Conservation (phyloP, 2,329 filamentous ascomycete species). For the Lecanoromycetidae sp. region DNA sequence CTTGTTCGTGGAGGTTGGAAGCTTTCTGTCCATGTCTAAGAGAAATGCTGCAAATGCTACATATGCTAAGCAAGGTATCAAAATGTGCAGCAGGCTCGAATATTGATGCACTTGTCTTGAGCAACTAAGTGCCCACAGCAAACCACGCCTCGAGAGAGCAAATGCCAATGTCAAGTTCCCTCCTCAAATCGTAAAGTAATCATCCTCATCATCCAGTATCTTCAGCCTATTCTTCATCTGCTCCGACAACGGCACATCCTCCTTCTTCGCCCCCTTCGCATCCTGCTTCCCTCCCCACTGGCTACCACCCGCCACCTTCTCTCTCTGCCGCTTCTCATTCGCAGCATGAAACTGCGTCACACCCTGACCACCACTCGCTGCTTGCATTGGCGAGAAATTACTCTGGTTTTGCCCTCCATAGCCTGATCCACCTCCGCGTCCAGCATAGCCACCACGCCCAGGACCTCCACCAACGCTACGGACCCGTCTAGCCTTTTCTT, state of each 20-base stretch:
- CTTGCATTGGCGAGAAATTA: background rate
- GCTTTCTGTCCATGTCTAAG: no score
- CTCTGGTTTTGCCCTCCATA: background rate
- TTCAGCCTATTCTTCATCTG: background rate
- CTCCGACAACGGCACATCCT: background rate
- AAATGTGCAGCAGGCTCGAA: no score
- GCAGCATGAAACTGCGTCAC: conserved; percentile 6
- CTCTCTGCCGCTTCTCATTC: conserved; percentile 3
- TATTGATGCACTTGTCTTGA: no score
- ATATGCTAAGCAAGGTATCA: no score
- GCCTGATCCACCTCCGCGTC: no score
- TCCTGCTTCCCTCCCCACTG: no score
- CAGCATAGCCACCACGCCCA: no score
- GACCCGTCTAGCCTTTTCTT: background rate
- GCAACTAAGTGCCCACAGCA: no score
- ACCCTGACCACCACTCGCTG: conserved; percentile 16
- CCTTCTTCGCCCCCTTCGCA: background rate
- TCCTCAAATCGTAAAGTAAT: background rate
- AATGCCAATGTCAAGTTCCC: background rate
- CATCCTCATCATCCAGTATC: background rate
- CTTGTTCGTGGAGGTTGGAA: no score
- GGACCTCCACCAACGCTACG: no score
- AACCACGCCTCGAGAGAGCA: background rate
- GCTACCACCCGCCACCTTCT: no score
- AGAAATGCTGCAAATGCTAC: no score